Conservation (phyloP, 768 basidiomycete species). For the Lentinula edodes region DNA sequence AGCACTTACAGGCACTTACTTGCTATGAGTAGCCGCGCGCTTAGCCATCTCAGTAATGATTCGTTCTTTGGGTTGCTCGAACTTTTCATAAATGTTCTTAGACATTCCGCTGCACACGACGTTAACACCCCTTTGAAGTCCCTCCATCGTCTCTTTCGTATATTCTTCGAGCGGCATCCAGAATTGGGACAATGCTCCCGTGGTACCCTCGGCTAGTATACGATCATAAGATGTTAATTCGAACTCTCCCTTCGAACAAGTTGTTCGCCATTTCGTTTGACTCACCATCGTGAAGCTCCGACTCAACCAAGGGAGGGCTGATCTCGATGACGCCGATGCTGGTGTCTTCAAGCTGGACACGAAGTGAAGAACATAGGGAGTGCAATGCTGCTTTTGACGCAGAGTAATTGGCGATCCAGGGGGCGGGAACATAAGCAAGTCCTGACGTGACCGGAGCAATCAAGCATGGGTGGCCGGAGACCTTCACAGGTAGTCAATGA, state of each 20-base stretch:
- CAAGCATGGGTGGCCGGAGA: slow-evolving; percentile 39
- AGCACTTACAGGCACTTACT: not conserved
- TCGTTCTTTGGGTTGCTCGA: slow-evolving; percentile 25
- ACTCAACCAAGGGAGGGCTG: slow-evolving; percentile 61
- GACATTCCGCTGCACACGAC: slow-evolving; percentile 22
- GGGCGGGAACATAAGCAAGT: slow-evolving; percentile 39
- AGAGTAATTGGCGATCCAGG: slow-evolving; percentile 42
- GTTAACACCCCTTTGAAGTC: slow-evolving; percentile 28
- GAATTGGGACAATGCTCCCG: slow-evolving; percentile 37
- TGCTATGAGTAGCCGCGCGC: not conserved
- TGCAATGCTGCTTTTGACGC: slow-evolving; percentile 56
- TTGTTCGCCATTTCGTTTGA: not conserved
- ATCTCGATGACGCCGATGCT: slow-evolving; percentile 53
- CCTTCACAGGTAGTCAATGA: slow-evolving; percentile 20
- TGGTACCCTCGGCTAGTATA: slow-evolving; percentile 44
- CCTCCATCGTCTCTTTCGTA: slow-evolving; percentile 31
- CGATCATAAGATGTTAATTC: too few species aligned
- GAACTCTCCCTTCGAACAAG: too few species aligned
- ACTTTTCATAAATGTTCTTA: slow-evolving; percentile 20
- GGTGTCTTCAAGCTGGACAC: slow-evolving; percentile 39
- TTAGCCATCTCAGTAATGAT: slow-evolving; percentile 1
- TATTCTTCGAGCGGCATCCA: slow-evolving; percentile 53
- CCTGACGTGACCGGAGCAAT: slow-evolving; percentile 49
- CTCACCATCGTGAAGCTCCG: slow-evolving; percentile 56
- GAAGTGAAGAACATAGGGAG: slow-evolving; percentile 43